Percentiles rank a stretch among this genome's conserved stretches.
Conservation (phyloP, 192 early-diverging fungal genomes). For the Dissophora globulifera region DNA sequence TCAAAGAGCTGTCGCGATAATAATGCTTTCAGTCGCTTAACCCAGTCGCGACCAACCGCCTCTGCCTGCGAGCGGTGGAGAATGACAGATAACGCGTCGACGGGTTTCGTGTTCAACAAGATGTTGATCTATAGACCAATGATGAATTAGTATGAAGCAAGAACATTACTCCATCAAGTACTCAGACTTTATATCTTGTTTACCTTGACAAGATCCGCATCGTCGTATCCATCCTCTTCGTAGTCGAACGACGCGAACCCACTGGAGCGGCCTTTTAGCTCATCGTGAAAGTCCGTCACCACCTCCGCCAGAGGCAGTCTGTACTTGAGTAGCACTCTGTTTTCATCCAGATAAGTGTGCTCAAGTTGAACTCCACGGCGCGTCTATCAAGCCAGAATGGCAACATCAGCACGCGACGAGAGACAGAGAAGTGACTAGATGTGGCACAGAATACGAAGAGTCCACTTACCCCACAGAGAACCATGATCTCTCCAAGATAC, state of each 20-base stretch:
- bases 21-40: constrained; percentile 82
- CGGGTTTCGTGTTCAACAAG: constrained; percentile 87
- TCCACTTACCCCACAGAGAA: constrained; percentile 73
- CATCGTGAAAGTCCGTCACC: constrained; percentile 95
- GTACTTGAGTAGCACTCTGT: constrained; percentile 87
- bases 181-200: background rate
- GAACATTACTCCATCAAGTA: too few relatives aligned
- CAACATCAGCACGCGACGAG: background rate
- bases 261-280: constrained; percentile 89
- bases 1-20: constrained; percentile 94
- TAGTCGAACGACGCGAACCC: constrained; percentile 97
- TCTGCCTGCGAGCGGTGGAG: constrained; percentile 80
- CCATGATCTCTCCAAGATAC: constrained; percentile 80
- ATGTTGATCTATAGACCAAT: constrained; percentile 75
- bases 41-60: constrained; percentile 82
- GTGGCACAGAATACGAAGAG: too few relatives aligned
- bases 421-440: background rate
- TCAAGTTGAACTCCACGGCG: constrained; percentile 88
- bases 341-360: constrained; percentile 89
- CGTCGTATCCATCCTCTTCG: constrained; percentile 90
- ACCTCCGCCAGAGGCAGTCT: constrained; percentile 92
- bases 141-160: background rate
- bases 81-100: constrained; percentile 93
- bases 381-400: constrained; percentile 60
- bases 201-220: constrained; percentile 88